Evolutionary conservation across 768 basidiomycete genomes (phyloP), one percentile per base, ranked within the genome.

Genomic region (Lactarius evosmus): DNA sequence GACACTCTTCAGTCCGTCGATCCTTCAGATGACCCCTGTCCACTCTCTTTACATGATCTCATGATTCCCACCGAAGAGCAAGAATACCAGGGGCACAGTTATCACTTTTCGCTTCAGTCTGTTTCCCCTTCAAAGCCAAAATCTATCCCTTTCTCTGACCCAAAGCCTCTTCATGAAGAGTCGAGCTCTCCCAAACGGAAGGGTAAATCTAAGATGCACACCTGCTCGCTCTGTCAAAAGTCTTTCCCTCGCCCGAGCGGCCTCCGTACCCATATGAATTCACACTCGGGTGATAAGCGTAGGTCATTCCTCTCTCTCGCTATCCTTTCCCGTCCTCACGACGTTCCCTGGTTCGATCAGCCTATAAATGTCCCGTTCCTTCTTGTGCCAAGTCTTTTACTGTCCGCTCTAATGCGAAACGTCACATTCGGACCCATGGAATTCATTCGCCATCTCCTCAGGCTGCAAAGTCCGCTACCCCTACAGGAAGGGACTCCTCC

Each of bases 351-450:
- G n/a, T n/a, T n/a, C n/a, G n/a, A 38, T 53, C 46, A 76, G 75
- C 75, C 46, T 76, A 71, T 69, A 74, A 72, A 60, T 92, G 90
- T 68, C 79, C 75, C 0, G 84, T 85, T 56, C 76, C 81, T 8
- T 78, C 79, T 44, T 92, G 90, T 70, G 74, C 77, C 25, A 86
- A 87, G 69, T 81, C 79, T 1, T 92, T 92, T 69, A 84, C 87
- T 27, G 89, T 92, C 19, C 83, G 88, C 19, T 91, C 90, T 8
- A 92, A 92, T 67, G 89, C 88, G 19, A 89, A 85, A 72, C 82
- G 90, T 34, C 90, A 92, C 70, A 78, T 89, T 41, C 85, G 87
- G 46, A 91, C 87, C 1, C 90, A 92, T 67, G 86, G 87, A n/a
- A 78, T 85, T 32, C 77, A 78, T 67, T 71, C 74, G 2, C 59